Percentiles rank a stretch among this genome's conserved stretches.
These are phyloP conservation scores for Paxillus ammoniavirescens DNA, from an alignment of 768 basidiomycete species.

Conservation along the genomic window DNA sequence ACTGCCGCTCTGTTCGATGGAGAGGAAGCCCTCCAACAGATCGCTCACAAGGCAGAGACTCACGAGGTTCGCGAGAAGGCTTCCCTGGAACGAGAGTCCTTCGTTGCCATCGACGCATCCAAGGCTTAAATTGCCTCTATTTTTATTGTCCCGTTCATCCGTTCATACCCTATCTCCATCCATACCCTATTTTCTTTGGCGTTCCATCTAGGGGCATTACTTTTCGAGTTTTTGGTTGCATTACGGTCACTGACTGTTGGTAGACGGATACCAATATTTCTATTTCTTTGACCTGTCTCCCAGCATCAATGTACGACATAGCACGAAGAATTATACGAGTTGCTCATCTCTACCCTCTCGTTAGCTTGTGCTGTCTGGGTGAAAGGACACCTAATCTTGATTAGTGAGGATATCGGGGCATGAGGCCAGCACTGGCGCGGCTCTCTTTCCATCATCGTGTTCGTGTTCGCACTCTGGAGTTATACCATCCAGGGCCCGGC, in stretches of 20 bases:
- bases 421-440: too few species aligned
- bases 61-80: constrained; percentile 15
- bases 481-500: too few species aligned
- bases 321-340: too few species aligned
- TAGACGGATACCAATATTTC: background rate
- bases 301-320: constrained; percentile 1
- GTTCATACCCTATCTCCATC: background rate
- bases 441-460: too few species aligned
- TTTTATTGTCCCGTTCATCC: too few species aligned
- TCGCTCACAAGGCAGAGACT: constrained; percentile 27
- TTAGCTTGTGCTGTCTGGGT: too few species aligned
- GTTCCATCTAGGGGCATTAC: background rate
- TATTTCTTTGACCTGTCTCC: background rate
- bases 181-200: too few species aligned
- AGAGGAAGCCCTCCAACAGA: constrained; percentile 44
- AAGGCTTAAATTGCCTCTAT: background rate
- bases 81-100: constrained; percentile 22
- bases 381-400: too few species aligned
- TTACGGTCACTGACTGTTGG: background rate
- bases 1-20: constrained; percentile 82
- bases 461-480: too few species aligned
- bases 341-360: too few species aligned
- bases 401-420: too few species aligned
- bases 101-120: background rate
- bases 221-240: background rate